Conservation (phyloP, 805 yeast species). For the Yamadazyma takamatsuzukensis region DNA sequence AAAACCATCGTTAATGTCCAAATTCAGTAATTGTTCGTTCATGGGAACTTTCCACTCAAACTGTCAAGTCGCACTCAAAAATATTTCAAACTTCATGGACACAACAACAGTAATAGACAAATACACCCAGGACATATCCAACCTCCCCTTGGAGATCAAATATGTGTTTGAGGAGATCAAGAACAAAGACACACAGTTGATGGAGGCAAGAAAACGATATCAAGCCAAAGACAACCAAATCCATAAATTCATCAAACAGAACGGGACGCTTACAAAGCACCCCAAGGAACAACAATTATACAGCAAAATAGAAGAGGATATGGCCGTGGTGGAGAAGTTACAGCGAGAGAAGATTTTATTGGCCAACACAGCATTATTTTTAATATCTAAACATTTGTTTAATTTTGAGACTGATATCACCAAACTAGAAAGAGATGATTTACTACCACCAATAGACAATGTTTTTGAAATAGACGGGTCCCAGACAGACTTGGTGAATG, state of each 20-base stretch:
- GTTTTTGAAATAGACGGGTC: slow-evolving; percentile 19
- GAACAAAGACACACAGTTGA: slow-evolving; percentile 60
- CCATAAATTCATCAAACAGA: slow-evolving; percentile 76
- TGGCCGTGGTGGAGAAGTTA: slow-evolving; percentile 51
- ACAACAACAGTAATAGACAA: slow-evolving; percentile 67
- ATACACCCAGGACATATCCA: slow-evolving; percentile 62
- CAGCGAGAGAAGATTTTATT: slow-evolving; percentile 77
- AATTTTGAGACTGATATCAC: slow-evolving; percentile 73
- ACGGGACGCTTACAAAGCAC: slow-evolving; percentile 76
- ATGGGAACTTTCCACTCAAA: too few species aligned
- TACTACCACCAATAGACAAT: slow-evolving; percentile 54
- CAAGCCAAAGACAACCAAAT: slow-evolving; percentile 73
- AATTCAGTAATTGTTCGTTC: background rate
- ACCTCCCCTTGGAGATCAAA: slow-evolving; percentile 82
- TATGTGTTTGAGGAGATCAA: slow-evolving; percentile 77
- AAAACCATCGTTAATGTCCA: background rate
- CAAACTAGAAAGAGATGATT: slow-evolving; percentile 76
- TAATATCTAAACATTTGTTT: slow-evolving; percentile 70
- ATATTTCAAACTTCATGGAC: slow-evolving; percentile 52
- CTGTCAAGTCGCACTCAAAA: background rate
- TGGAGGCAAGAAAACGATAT: slow-evolving; percentile 63
- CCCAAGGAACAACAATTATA: slow-evolving; percentile 74
- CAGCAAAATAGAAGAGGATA: slow-evolving; percentile 65
- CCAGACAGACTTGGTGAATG: slow-evolving; percentile 8
- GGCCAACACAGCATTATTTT: slow-evolving; percentile 79